Base-by-base conservation (phyloP, 345 rosid species). In the Lepidium aucheri region DNA sequence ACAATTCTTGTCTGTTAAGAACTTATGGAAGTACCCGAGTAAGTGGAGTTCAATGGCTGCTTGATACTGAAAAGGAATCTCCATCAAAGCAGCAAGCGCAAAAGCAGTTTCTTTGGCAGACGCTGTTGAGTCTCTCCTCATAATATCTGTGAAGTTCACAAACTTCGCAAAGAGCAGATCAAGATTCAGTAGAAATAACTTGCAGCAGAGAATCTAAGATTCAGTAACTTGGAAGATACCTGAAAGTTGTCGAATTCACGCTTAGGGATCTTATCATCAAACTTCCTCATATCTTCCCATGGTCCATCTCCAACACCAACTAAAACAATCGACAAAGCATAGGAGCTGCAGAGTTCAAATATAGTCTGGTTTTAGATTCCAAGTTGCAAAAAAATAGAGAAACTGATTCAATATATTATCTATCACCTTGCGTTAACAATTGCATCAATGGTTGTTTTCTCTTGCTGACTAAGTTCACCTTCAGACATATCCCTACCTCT, bases 51-150 rank as follows among this genome's bases (percentile, higher is more conserved):
- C 95, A 30, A 75, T 40, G 20, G 83, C 73, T 72, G 96, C 96
- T 73, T 75, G 87, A 60, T 87, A 89, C 59, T 92, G 96, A 26
- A 85, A 20, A 5, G 96, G 98, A 40, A 89, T 84, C 78, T 92
- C 98, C 98, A 92, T 92, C 50, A 92, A 77, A 24, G 98, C 84
- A 39, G 95, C 85, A 55, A 91, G 95, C 58, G 98, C 96, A 83
- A 91, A 91, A 7, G 86, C 89, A 6, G 90, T 56, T 79, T 92
- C 96, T 80, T 87, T 92, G 60, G 80, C 80, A 0, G 75, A 20
- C 15, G 34, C 30, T 72, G 75, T 70, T 36, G 47, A 63, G 54
- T 79, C 68, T 74, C 84, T 82, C 9, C 73, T 44, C 95, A 84
- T 91, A 22, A 89, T 89, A 39, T 76, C 84, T 2, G 88, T 91